Evolutionary conservation across 2,329 filamentous ascomycete genomes (phyloP), one percentile per base, ranked within the genome.

Genomic region (Xylaria sp.): DNA sequence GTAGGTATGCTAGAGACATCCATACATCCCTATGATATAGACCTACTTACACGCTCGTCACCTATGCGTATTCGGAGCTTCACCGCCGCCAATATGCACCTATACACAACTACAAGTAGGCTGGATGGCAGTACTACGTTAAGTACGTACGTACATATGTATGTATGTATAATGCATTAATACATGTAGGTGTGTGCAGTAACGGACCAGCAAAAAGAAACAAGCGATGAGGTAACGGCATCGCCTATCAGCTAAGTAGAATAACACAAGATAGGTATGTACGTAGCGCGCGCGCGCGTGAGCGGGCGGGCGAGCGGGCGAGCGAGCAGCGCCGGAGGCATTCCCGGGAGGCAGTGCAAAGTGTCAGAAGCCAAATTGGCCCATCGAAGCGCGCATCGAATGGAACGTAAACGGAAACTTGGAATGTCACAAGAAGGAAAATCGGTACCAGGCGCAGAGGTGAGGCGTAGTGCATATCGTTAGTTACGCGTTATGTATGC

Each of bases 371-470:
- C 29, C 11, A 13, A 34, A 34, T 13, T 48, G 42, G 44, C 50
- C n/a, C 38, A 34, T 34, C 29, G 29, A 34, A 34, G 29, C 29
- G 29, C 29, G 29, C 29, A 34, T 34, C 9, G 29, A 13, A 59
- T 59, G 55, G 58, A 61, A 61, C 58, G 48, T 50, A 21, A 59
- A 54, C 59, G 52, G 58, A 61, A 61, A 61, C 58, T 50, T 54
- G 16, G 50, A 54, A 58, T 59, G 58, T 61, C 58, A 61, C 58
- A 61, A 61, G 55, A 60, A 58, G 57, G 57, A 61, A 55, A 54
- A 26, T 59, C 58, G 58, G 58, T 34, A 34, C 29, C 29, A 34
- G n/a, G 29, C 29, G 29, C 6, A 7, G 6, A 34, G 29, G 9
- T 34, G 29, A 34, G 29, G 29, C 29, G 29, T 34, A 34, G 29